phyloP scores from a whole-genome alignment of 208 protist species.

The Borovskyia barvae region DNA sequence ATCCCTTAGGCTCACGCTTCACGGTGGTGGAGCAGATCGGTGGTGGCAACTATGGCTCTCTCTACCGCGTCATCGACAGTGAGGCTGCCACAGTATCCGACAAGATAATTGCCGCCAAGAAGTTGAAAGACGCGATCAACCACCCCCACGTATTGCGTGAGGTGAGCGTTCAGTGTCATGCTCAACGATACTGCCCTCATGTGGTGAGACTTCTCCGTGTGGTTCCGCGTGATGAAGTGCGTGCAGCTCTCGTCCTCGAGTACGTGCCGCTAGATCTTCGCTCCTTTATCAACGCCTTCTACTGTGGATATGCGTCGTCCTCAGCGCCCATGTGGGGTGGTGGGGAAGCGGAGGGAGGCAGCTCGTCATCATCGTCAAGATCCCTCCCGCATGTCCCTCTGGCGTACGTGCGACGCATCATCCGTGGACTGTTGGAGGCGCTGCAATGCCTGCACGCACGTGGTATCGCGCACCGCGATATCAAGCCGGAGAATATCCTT shows the following conservation, averaged over 20 bases:
- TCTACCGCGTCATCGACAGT: constrained; percentile 33
- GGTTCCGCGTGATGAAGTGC: constrained; percentile 22
- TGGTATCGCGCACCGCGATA: constrained; percentile 62
- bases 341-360: no score
- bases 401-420: constrained; percentile 20
- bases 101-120: constrained; percentile 28
- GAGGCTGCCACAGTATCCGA: constrained; percentile 13
- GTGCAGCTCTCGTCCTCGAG: constrained; percentile 35
- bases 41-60: constrained; percentile 33
- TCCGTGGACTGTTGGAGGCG: constrained; percentile 31
- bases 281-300: constrained; percentile 30
- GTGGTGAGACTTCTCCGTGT: constrained; percentile 31
- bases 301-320: constrained; percentile 22
- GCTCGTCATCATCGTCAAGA: neutral
- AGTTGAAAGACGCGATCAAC: constrained; percentile 32
- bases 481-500: constrained; percentile 56
- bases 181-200: constrained; percentile 19
- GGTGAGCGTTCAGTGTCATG: constrained; percentile 26
- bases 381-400: constrained; percentile 19
- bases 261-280: constrained; percentile 38
- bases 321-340: constrained; percentile 8
- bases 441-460: constrained; percentile 49
- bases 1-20: constrained; percentile 21
- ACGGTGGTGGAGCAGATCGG: constrained; percentile 32
- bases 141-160: constrained; percentile 31